Evolutionary conservation across 2,329 filamentous ascomycete genomes (phyloP).

Genomic region (Neonectria neomacrospora): DNA sequence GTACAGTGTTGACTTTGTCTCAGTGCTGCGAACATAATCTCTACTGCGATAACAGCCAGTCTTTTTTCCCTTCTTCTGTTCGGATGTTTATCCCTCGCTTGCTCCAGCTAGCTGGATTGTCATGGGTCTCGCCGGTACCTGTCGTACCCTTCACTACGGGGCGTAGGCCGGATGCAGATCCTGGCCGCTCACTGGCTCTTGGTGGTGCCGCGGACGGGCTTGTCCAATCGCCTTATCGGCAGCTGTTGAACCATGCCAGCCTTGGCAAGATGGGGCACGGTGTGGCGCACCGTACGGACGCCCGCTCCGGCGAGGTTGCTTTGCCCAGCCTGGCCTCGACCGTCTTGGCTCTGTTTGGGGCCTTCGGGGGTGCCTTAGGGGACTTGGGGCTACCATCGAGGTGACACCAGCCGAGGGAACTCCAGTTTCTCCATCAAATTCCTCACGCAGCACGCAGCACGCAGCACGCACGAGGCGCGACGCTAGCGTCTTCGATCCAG

Average conservation of each 20-base stretch:
- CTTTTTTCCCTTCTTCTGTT: constrained; percentile 4
- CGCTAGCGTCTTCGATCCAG: constrained; percentile 38
- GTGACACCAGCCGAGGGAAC: constrained; percentile 28
- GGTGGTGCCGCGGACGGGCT: constrained; percentile 13
- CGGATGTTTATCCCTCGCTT: constrained; percentile 24
- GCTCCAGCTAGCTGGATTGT: constrained; percentile 25
- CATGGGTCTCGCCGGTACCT: constrained; percentile 35
- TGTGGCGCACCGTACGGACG: constrained; percentile 32
- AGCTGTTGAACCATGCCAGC: constrained; percentile 39
- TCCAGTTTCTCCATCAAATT: constrained; percentile 31
- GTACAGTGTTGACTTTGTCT: constrained; percentile 31
- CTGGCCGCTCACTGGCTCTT: constrained; percentile 34
- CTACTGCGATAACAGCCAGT: constrained; percentile 18
- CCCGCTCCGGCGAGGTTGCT: constrained; percentile 30
- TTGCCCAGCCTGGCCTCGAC: constrained; percentile 37
- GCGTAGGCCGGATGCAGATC: constrained; percentile 26
- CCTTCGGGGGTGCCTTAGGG: constrained; percentile 8
- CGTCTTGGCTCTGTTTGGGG: constrained; percentile 35
- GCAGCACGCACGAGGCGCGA: constrained; percentile 33
- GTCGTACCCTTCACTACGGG: constrained; percentile 17
- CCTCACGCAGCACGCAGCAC: constrained; percentile 29
- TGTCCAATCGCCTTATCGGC: constrained; percentile 46
- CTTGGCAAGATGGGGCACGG: constrained; percentile 38
- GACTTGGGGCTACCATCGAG: constrained; percentile 11
- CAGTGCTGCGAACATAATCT: constrained; percentile 21